phyloP scores from a whole-genome alignment of 1,139 yeast species.

The Yamadazyma oceani region DNA sequence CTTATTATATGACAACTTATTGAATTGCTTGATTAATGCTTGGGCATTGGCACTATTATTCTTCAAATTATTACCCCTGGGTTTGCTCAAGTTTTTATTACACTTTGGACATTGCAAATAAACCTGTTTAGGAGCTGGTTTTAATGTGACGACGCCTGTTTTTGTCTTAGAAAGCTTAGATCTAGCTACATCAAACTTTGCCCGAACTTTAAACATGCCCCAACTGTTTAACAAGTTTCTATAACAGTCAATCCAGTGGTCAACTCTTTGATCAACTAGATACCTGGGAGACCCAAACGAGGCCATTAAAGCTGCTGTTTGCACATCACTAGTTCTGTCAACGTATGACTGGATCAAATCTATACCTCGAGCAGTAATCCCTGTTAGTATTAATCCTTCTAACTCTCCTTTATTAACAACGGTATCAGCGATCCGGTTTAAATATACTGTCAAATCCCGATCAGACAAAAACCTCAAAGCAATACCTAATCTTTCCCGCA shows the following conservation, averaged over 20 bases:
- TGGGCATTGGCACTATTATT: constrained; percentile 22
- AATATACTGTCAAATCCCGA: constrained; percentile 65
- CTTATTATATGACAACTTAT: constrained; percentile 21
- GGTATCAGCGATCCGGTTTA: constrained; percentile 67
- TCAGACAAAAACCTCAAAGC: constrained; percentile 85
- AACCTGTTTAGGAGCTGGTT: constrained; percentile 69
- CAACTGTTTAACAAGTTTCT: constrained; percentile 78
- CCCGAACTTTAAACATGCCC: constrained; percentile 75
- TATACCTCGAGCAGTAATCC: constrained; percentile 81
- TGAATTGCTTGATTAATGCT: constrained; percentile 39
- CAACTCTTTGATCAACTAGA: constrained; percentile 67
- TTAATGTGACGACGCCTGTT: constrained; percentile 47
- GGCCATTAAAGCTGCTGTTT: constrained; percentile 82
- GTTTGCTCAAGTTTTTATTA: constrained; percentile 62
- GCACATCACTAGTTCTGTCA: constrained; percentile 87
- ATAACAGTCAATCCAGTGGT: constrained; percentile 77
- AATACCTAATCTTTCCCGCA: constrained; percentile 85
- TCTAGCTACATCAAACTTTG: constrained; percentile 81
- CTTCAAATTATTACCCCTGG: constrained; percentile 13
- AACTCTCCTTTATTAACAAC: constrained; percentile 80
- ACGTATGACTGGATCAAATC: constrained; percentile 84
- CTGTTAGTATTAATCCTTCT: constrained; percentile 88
- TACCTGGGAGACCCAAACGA: constrained; percentile 84
- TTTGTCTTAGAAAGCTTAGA: constrained; percentile 60
- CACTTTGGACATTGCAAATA: constrained; percentile 80